Percentiles rank a stretch among this genome's conserved stretches.
phyloP scores from a whole-genome alignment of 2,329 filamentous ascomycete genomes.

The Hypoxylon sp. region DNA sequence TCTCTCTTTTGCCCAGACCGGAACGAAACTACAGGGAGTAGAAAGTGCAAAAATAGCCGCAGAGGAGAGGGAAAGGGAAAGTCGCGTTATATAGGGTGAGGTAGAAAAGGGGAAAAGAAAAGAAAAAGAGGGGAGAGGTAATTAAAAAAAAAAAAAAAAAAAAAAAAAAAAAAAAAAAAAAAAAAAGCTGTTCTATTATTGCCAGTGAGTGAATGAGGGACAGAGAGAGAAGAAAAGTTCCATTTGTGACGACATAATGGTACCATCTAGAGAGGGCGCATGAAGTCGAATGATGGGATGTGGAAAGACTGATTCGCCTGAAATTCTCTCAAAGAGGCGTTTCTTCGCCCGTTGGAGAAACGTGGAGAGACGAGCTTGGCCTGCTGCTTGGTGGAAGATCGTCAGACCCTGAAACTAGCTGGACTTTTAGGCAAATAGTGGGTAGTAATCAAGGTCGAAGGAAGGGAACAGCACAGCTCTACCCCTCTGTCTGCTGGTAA shows the following conservation, averaged over 20 bases:
- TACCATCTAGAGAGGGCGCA: constrained; percentile 29
- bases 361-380: background rate
- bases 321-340: constrained; percentile 29
- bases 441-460: too few relatives aligned
- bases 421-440: constrained; percentile 31
- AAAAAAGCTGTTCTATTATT: background rate
- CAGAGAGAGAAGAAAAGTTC: constrained; percentile 15
- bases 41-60: constrained; percentile 24
- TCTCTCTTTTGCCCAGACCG: too few relatives aligned
- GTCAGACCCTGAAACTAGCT: constrained; percentile 28
- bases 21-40: constrained; percentile 17
- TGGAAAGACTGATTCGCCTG: constrained; percentile 25
- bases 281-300: constrained; percentile 29
- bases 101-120: too few relatives aligned
- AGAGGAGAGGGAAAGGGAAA: constrained; percentile 9
- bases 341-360: constrained; percentile 25
- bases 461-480: too few relatives aligned
- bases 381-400: too few relatives aligned
- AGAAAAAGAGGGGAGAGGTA: too few relatives aligned
- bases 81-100: constrained; percentile 28
- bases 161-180: background rate
- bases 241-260: constrained; percentile 34
- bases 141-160: too few relatives aligned
- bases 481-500: too few relatives aligned
- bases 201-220: too few relatives aligned